Evolutionary conservation across 495 filamentous ascomycete genomes (phyloP), one percentile per base, ranked within the genome.

Genomic region (Melanomma pulvis-pyrius): DNA sequence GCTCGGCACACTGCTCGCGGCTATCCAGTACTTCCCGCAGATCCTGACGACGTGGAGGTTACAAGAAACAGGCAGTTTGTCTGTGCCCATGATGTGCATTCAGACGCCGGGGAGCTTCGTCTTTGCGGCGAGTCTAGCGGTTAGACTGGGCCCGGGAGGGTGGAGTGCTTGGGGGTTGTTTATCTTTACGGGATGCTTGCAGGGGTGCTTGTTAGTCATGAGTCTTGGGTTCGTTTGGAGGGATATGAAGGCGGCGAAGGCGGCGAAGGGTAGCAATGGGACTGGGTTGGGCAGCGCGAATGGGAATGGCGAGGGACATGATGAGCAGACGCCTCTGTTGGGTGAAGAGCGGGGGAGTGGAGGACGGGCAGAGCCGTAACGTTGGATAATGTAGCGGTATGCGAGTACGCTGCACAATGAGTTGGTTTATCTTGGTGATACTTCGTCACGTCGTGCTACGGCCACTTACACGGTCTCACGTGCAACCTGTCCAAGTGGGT

Each of bases 71-170:
- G 91, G 91, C 36, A 96, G 91, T 73, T 76, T 98, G 61, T 96
- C 92, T 72, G 93, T 98, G 61, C 90, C 92, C 1, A 98, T 97
- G 91, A 98, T 98, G 94, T 89, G 89, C 74, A 96, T 98, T 47
- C 94, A 98, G 76, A 97, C 93, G 0, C 94, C 94, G 0, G 94
- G 94, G 7, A 89, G 89, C 66, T 87, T 96, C 70, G 79, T 98
- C 22, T 98, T 93, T 82, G 92, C 93, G 1, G 87, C 81, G 19
- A 98, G 93, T 77, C 76, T 98, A 32, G 90, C 88, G 19, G 87
- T 84, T 12, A 84, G 94, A 49, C 82, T 96, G 39, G 94, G 94
- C 6, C 79, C 78, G 75, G 86, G 84, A 22, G 93, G 92, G 13
- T 98, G 94, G 94, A 98, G 96, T 77, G 90, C 91, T 0, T 98